These are phyloP conservation scores for Aspergillus nomiae DNA, from an alignment of 2,329 filamentous ascomycete genomes.

Conservation along the genomic window DNA sequence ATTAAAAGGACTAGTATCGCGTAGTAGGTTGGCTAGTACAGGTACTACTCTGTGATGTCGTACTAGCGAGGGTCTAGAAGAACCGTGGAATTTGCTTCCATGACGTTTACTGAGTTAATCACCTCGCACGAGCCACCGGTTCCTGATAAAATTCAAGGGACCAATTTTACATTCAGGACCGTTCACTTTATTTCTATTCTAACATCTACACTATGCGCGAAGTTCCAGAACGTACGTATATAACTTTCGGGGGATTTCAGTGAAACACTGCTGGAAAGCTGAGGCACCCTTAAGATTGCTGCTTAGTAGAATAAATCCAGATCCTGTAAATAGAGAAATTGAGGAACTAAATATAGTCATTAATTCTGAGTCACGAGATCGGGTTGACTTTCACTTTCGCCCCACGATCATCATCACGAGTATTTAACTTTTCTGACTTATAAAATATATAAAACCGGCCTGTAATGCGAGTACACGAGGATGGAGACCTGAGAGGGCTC, in stretches of 20 bases:
- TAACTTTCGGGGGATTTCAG: background rate
- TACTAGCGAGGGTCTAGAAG: constrained; percentile 5
- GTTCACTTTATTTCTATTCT: background rate
- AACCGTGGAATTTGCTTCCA: background rate
- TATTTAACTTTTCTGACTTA: background rate
- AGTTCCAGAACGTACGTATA: background rate
- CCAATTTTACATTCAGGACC: background rate
- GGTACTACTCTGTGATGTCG: constrained; percentile 4
- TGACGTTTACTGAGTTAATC: background rate
- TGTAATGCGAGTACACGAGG: background rate
- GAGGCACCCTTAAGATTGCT: background rate
- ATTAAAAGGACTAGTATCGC: background rate
- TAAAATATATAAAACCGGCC: background rate
- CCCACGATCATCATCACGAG: background rate
- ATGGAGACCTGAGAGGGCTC: background rate
- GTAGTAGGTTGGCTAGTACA: background rate
- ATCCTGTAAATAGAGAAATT: background rate
- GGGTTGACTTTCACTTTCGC: background rate
- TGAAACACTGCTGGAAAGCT: background rate
- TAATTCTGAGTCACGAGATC: background rate
- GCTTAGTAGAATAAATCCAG: background rate
- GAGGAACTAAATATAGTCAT: background rate
- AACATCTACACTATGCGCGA: background rate
- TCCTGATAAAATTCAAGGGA: background rate
- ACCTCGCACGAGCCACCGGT: background rate